Percentiles rank a stretch among this genome's conserved stretches.
Evolutionary conservation across 805 yeast genomes (phyloP).

Genomic region (Starmerella powellii): DNA sequence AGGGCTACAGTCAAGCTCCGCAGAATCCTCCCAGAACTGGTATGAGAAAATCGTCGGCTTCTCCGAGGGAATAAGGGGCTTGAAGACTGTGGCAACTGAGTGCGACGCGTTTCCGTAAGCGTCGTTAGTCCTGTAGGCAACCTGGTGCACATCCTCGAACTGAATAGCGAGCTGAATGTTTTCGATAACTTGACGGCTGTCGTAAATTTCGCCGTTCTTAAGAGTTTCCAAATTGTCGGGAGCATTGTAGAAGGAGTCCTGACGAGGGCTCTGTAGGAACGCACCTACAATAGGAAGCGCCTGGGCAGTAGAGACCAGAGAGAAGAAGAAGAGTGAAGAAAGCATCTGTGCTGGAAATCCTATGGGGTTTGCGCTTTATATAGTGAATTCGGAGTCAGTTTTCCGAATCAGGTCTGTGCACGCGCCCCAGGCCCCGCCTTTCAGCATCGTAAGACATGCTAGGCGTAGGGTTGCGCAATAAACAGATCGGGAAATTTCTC

Average conservation of each 20-base stretch:
- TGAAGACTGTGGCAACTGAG: slow-evolving; percentile 17
- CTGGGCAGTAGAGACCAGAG: neutral
- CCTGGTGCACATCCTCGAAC: slow-evolving; percentile 10
- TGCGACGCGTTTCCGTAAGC: slow-evolving; percentile 10
- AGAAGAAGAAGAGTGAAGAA: neutral
- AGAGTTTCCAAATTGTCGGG: slow-evolving; percentile 2
- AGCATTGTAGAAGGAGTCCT: slow-evolving; percentile 18
- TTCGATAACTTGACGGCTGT: slow-evolving; percentile 1
- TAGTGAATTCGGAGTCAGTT: no score
- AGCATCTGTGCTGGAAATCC: slow-evolving; percentile 1
- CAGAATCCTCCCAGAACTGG: slow-evolving; percentile 23
- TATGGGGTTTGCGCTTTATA: no score
- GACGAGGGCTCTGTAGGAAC: slow-evolving; percentile 3
- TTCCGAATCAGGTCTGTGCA: no score
- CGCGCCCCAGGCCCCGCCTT: no score
- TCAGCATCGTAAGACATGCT: no score
- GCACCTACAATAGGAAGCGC: neutral
- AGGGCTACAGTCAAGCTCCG: slow-evolving; percentile 23
- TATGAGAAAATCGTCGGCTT: slow-evolving; percentile 18
- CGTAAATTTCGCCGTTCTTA: slow-evolving; percentile 11
- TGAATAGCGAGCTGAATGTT: neutral
- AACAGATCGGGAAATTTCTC: no score
- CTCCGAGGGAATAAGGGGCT: slow-evolving; percentile 8
- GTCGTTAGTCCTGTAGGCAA: slow-evolving; percentile 13
- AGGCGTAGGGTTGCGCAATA: no score